Base-by-base conservation (phyloP, 805 yeast genomes). In the Saturnispora gosingensis region DNA sequence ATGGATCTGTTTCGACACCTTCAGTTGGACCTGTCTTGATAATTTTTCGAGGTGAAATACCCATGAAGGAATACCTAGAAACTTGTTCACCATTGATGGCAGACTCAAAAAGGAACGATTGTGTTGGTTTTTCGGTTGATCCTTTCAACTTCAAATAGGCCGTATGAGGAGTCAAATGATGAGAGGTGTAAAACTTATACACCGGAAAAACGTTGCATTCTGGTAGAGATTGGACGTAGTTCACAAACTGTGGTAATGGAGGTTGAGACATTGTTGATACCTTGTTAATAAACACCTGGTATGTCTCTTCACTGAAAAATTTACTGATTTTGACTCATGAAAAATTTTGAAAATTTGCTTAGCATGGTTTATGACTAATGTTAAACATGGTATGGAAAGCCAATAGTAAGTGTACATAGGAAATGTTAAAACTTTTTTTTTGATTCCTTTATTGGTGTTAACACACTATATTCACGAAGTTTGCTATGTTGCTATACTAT, bases 21-120 rank as follows among this genome's bases (percentile, higher is more conserved):
- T 69, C 70, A 39, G 76, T 73, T 43, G 85, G 86, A 2, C 97
- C 97, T 1, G 98, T 90, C 54, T 75, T 79, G 59, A 93, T 84
- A 50, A 84, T 74, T 60, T 89, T 86, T 54, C 83, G 78, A 15
- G 99, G 99, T 25, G 79, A 78, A 45, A 83, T 74, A 3, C 99
- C 99, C 63, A 93, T 81, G 66, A 90, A 91, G 0, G 97, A 88
- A 69, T 83, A 93, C 58, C 99, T 74, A 56, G 87, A 96, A 30
- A 93, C 80, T 45, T 84, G 82, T 64, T 90, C 96, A 48, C 96
- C 96, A 53, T 87, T 87, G 54, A 77, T 78, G 2, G 98, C 95
- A 59, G 91, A 81, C 67, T 93, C 99, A 58, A 93, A 78, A 49
- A 93, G 71, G 61, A 91, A 90, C 3, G 95, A 84, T 38, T 84